A percentile compares a stretch with the other conserved stretches of the same genome.
These are phyloP conservation scores for Penicillium lividum DNA, from an alignment of 495 filamentous ascomycete species.

Conservation along the genomic window DNA sequence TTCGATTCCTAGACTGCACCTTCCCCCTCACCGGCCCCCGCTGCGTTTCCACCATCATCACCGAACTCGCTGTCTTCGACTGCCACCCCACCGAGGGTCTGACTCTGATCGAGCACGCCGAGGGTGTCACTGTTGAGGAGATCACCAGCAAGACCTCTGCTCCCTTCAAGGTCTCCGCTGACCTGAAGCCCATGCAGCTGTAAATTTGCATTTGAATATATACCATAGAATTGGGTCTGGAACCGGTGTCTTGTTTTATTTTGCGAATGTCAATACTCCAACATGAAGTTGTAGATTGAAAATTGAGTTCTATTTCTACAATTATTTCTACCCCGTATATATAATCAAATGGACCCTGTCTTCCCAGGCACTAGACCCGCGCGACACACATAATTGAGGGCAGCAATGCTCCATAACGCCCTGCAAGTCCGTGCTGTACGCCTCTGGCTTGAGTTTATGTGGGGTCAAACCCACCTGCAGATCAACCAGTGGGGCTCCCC, in stretches of 20 bases:
- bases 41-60: conserved; percentile 87
- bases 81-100: conserved; percentile 77
- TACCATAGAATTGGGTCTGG: conserved; percentile 7
- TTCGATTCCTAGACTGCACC: conserved; percentile 56
- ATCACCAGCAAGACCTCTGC: conserved; percentile 84
- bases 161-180: conserved; percentile 73
- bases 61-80: conserved; percentile 84
- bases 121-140: conserved; percentile 81
- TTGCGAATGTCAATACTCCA: conserved; percentile 3
- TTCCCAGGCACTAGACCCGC: background rate
- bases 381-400: background rate
- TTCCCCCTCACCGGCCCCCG: conserved; percentile 83
- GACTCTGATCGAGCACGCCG: conserved; percentile 77
- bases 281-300: background rate
- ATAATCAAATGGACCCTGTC: no score
- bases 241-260: conserved; percentile 9
- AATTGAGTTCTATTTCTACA: background rate
- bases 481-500: background rate
- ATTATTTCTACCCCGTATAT: background rate
- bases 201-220: conserved; percentile 4
- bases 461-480: conserved; percentile 3
- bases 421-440: background rate
- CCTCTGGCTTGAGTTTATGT: background rate
- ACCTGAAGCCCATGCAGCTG: conserved; percentile 52
- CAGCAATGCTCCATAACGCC: no score